Evolutionary conservation across 1,284 basidiomycete species (phyloP).

Genomic region (Thecaphora thlaspeos): DNA sequence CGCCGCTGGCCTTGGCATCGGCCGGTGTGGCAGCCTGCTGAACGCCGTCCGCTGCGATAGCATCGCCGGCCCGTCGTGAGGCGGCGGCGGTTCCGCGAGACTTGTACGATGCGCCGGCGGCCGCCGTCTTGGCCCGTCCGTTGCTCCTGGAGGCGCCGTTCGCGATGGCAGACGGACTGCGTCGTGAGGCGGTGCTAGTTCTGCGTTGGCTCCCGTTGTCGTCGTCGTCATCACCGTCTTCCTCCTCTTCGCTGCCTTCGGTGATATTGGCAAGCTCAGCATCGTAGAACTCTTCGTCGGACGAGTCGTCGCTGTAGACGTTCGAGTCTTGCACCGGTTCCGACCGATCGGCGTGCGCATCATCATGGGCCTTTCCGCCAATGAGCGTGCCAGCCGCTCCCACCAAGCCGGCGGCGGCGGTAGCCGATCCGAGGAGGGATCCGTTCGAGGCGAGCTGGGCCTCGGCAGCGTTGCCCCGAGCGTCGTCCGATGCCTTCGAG

Average conservation of each 20-base stretch:
- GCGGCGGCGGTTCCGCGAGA: constrained; percentile 33
- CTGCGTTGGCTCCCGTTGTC: too few relatives aligned
- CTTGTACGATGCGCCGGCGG: constrained; percentile 12
- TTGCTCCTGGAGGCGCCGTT: too few relatives aligned
- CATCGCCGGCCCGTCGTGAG: constrained; percentile 23
- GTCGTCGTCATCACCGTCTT: constrained; percentile 15
- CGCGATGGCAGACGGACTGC: too few relatives aligned
- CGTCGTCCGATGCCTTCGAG: too few relatives aligned
- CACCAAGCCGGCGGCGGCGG: too few relatives aligned
- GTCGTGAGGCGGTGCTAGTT: not conserved
- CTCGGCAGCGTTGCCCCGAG: too few relatives aligned
- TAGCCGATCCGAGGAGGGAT: too few relatives aligned
- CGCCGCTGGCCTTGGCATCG: constrained; percentile 34
- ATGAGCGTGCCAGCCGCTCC: too few relatives aligned
- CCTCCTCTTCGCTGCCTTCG: constrained; percentile 43
- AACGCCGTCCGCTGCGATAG: not conserved
- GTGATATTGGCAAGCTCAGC: constrained; percentile 47
- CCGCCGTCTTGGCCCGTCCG: not conserved
- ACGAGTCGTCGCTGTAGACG: constrained; percentile 18
- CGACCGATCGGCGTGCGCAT: constrained; percentile 1
- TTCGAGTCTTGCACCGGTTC: too few relatives aligned
- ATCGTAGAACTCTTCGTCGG: constrained; percentile 41
- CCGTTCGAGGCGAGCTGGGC: too few relatives aligned
- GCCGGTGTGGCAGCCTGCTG: constrained; percentile 10
- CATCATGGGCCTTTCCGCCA: too few relatives aligned